phyloP scores from a whole-genome alignment of 2,329 filamentous ascomycete genomes.

The Celoporthe dispersa region DNA sequence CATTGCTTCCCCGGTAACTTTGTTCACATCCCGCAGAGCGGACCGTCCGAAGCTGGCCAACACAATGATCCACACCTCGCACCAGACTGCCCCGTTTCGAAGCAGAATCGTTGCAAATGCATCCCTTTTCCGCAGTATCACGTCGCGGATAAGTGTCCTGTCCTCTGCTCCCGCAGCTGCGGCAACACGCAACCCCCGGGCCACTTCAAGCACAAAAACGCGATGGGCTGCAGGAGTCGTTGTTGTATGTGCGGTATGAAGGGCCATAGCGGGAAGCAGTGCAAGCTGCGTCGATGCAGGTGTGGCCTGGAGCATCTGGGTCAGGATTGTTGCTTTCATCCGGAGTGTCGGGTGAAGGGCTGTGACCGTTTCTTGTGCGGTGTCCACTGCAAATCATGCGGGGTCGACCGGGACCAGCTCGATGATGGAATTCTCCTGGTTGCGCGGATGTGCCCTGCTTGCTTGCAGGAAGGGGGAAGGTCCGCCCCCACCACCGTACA shows the following conservation, averaged over 20 bases:
- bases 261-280: slow-evolving; percentile 44
- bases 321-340: slow-evolving; percentile 46
- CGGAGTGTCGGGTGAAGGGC: slow-evolving; percentile 39
- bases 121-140: slow-evolving; percentile 44
- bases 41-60: slow-evolving; percentile 9
- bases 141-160: slow-evolving; percentile 38
- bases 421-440: slow-evolving; percentile 36
- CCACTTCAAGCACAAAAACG: slow-evolving; percentile 39
- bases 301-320: slow-evolving; percentile 44
- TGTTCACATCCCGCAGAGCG: background rate
- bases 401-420: slow-evolving; percentile 22
- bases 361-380: slow-evolving; percentile 42
- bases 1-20: background rate
- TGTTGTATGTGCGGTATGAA: slow-evolving; percentile 49
- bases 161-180: slow-evolving; percentile 41
- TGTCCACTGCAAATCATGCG: slow-evolving; percentile 44
- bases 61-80: slow-evolving; percentile 35
- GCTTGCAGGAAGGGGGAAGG: slow-evolving; percentile 30
- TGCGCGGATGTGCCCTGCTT: slow-evolving; percentile 37
- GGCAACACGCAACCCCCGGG: slow-evolving; percentile 35
- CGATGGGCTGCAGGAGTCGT: slow-evolving; percentile 43
- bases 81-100: slow-evolving; percentile 37
- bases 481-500: background rate
- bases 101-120: slow-evolving; percentile 45
- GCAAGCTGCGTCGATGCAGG: slow-evolving; percentile 40